Evolutionary conservation across 2,329 filamentous ascomycete genomes (phyloP).

Genomic region (Tolypocladium ophioglossoides): DNA sequence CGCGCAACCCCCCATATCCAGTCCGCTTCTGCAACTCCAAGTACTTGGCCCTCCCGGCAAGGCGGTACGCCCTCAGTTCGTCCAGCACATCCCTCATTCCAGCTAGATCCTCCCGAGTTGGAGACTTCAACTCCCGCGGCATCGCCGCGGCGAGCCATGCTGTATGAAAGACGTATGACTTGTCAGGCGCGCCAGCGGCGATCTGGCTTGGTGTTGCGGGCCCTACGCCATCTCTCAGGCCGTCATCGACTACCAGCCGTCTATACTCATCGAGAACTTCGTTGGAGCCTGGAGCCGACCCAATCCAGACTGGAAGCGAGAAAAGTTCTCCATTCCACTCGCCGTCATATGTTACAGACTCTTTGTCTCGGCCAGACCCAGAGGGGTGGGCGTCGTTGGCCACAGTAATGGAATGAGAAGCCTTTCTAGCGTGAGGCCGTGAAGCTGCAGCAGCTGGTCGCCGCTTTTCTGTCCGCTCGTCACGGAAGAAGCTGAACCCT

Average conservation of each 20-base stretch:
- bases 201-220: slow-evolving; percentile 39
- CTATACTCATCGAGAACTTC: slow-evolving; percentile 37
- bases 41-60: slow-evolving; percentile 19
- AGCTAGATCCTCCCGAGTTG: slow-evolving; percentile 17
- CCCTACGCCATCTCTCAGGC: slow-evolving; percentile 26
- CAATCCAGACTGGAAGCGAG: slow-evolving; percentile 34
- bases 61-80: slow-evolving; percentile 29
- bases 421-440: not conserved
- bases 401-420: slow-evolving; percentile 4
- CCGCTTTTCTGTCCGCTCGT: slow-evolving; percentile 8
- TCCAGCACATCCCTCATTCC: slow-evolving; percentile 33
- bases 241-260: slow-evolving; percentile 26
- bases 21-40: slow-evolving; percentile 7
- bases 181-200: slow-evolving; percentile 35
- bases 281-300: slow-evolving; percentile 21
- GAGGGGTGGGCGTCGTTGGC: not conserved
- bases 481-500: slow-evolving; percentile 35
- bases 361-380: slow-evolving; percentile 8
- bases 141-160: slow-evolving; percentile 42
- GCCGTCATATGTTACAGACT: slow-evolving; percentile 12
- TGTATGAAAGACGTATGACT: slow-evolving; percentile 34
- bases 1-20: slow-evolving; percentile 2
- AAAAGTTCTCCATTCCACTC: slow-evolving; percentile 16
- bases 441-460: slow-evolving; percentile 4
- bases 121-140: slow-evolving; percentile 18